These are phyloP conservation scores for Amanita muscaria DNA, from an alignment of 768 basidiomycete species.

Conservation along the genomic window DNA sequence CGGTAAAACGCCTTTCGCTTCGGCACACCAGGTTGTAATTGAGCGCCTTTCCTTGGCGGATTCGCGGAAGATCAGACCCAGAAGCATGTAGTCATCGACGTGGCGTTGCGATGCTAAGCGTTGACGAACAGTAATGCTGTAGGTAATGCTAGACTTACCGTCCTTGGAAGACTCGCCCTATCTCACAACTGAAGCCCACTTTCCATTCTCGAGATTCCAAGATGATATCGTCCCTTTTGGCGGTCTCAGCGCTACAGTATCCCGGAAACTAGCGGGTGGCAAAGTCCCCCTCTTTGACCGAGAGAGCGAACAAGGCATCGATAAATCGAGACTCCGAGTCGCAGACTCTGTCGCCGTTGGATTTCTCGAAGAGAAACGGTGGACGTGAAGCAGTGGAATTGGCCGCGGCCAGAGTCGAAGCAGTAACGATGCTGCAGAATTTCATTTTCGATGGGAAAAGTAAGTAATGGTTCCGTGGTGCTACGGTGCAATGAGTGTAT, in stretches of 20 bases:
- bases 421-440: not conserved
- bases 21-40: slow-evolving; percentile 57
- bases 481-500: too few relatives aligned
- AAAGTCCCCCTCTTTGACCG: slow-evolving; percentile 21
- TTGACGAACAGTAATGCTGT: too few relatives aligned
- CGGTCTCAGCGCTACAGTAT: slow-evolving; percentile 28
- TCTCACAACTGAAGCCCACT: too few relatives aligned
- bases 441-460: not conserved
- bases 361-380: not conserved
- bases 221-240: slow-evolving; percentile 32
- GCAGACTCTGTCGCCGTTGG: slow-evolving; percentile 11
- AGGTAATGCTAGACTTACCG: too few relatives aligned
- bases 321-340: slow-evolving; percentile 10
- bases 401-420: not conserved
- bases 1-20: slow-evolving; percentile 49
- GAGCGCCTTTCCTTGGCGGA: slow-evolving; percentile 56
- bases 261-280: slow-evolving; percentile 8
- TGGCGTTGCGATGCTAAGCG: too few relatives aligned
- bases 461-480: not conserved
- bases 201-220: not conserved
- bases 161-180: slow-evolving; percentile 2
- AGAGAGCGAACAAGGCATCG: slow-evolving; percentile 21
- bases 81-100: too few relatives aligned
- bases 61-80: slow-evolving; percentile 74
- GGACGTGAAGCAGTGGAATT: not conserved